Evolutionary conservation across 2,329 filamentous ascomycete species (phyloP).

Genomic region (Lithohypha guttulata): DNA sequence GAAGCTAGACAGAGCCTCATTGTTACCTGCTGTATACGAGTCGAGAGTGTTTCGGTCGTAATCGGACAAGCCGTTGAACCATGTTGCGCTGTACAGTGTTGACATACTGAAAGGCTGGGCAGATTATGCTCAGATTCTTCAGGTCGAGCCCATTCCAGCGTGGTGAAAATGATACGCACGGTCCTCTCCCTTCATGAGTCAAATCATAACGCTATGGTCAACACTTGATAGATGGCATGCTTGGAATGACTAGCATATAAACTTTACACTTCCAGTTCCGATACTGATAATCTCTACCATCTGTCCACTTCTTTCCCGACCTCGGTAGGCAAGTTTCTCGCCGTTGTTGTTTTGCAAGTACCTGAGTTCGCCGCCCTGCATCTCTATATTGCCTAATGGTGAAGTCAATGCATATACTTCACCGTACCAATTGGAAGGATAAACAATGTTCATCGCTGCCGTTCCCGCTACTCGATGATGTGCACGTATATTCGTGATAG

Average conservation of each 20-base stretch:
- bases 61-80: too few relatives aligned
- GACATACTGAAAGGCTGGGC: too few relatives aligned
- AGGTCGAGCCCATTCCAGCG: too few relatives aligned
- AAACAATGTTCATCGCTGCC: constrained; percentile 23
- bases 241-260: constrained; percentile 17
- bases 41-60: too few relatives aligned
- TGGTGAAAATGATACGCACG: too few relatives aligned
- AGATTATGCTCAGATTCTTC: too few relatives aligned
- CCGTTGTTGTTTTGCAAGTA: constrained; percentile 9
- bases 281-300: constrained; percentile 12
- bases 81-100: too few relatives aligned
- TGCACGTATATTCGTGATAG: constrained; percentile 14
- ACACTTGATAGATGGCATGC: too few relatives aligned
- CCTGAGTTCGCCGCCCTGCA: constrained; percentile 22
- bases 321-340: constrained; percentile 11
- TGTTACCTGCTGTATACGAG: too few relatives aligned
- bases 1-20: not conserved
- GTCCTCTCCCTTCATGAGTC: too few relatives aligned
- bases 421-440: constrained; percentile 26
- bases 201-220: too few relatives aligned
- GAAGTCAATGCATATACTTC: constrained; percentile 19
- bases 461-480: constrained; percentile 18
- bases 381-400: constrained; percentile 13
- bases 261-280: constrained; percentile 15
- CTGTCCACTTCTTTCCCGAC: not conserved